Evolutionary conservation across 169 alveolate species (phyloP).

Genomic region (Plasmodium falciparum): DNA sequence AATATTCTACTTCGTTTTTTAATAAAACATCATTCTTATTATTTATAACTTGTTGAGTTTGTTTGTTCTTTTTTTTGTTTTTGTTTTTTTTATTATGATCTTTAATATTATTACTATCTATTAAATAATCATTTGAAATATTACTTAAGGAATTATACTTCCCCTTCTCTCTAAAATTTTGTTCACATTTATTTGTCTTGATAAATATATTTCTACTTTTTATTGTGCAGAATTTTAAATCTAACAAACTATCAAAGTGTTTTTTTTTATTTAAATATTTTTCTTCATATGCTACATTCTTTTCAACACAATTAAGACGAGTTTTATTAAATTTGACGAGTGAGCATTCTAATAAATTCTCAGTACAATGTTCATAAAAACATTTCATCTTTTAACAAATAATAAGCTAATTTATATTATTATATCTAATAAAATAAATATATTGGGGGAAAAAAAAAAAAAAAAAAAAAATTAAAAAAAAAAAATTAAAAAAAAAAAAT

Average conservation of each 20-base stretch:
- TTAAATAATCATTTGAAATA: neutral
- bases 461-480: too few species aligned
- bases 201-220: neutral
- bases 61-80: neutral
- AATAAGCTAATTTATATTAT: neutral
- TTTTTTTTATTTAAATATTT: constrained; percentile 50
- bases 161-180: neutral
- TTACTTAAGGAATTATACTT: too few species aligned
- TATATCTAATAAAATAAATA: neutral
- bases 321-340: constrained; percentile 22
- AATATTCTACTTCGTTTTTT: neutral
- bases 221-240: constrained; percentile 42
- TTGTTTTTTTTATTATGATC: neutral
- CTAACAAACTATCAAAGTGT: constrained; percentile 20
- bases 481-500: too few species aligned
- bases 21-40: neutral
- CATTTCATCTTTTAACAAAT: constrained; percentile 9
- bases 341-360: constrained; percentile 25
- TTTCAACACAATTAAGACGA: constrained; percentile 33
- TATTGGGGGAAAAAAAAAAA: too few species aligned
- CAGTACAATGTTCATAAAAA: constrained; percentile 11
- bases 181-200: neutral
- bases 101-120: neutral
- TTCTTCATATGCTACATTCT: constrained; percentile 63
- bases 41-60: neutral